phyloP scores from a whole-genome alignment of 2,329 filamentous ascomycete genomes.

The Penicillium rolfsii region DNA sequence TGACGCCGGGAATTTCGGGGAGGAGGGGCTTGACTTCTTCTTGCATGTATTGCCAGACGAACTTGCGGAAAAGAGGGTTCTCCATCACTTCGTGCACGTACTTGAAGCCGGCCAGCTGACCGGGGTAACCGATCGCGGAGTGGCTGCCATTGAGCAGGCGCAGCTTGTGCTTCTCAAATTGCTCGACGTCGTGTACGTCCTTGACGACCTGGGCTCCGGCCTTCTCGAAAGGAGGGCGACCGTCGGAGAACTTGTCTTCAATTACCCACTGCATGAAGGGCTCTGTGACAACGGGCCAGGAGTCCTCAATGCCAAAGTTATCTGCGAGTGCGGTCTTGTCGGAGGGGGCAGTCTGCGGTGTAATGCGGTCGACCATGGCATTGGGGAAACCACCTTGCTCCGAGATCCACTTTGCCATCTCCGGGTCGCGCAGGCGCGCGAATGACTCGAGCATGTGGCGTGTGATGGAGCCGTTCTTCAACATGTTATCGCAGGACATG shows the following conservation, averaged over 20 bases:
- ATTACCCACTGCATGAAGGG: conserved; percentile 62
- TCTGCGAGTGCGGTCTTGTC: conserved; percentile 53
- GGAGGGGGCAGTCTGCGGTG: conserved; percentile 52
- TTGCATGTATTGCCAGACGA: conserved; percentile 60
- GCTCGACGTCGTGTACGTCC: conserved; percentile 56
- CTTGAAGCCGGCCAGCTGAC: conserved; percentile 56
- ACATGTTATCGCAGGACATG: conserved; percentile 61
- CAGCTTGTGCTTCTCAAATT: conserved; percentile 62
- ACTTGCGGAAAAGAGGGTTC: conserved; percentile 52
- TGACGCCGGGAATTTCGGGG: conserved; percentile 55
- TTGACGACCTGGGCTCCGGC: conserved; percentile 58
- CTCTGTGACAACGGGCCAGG: conserved; percentile 60
- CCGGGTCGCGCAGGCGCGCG: conserved; percentile 52
- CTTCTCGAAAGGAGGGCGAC: conserved; percentile 57
- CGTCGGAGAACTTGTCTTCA: conserved; percentile 57
- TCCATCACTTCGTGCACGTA: conserved; percentile 60
- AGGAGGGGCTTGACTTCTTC: conserved; percentile 58
- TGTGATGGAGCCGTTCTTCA: conserved; percentile 60
- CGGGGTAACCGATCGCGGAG: conserved; percentile 57
- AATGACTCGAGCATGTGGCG: conserved; percentile 58
- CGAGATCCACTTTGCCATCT: conserved; percentile 55
- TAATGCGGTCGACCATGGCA: conserved; percentile 61
- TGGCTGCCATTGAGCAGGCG: conserved; percentile 59
- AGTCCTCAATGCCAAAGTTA: conserved; percentile 53
- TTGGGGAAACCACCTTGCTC: conserved; percentile 57